phyloP scores from a whole-genome alignment of 2,329 filamentous ascomycete genomes.

The Cordyceps tenuipes region DNA sequence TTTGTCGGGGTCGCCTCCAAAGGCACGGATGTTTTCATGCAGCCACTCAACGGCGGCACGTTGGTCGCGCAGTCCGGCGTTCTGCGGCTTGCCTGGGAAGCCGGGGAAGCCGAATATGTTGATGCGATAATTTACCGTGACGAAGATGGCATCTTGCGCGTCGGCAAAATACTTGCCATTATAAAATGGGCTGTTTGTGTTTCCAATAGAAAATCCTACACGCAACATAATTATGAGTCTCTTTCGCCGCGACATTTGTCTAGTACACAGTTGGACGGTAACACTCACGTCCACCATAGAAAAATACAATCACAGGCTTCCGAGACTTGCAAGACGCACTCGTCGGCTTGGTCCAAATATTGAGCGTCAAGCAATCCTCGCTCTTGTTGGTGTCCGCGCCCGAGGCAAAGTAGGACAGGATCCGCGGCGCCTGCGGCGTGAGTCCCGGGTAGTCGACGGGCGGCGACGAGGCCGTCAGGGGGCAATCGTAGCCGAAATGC shows the following conservation, averaged over 20 bases:
- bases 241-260: not conserved
- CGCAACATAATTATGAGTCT: not conserved
- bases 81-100: conserved; percentile 18
- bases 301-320: conserved; percentile 32
- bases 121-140: conserved; percentile 39
- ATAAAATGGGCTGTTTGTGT: conserved; percentile 30
- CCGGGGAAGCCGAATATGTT: conserved; percentile 35
- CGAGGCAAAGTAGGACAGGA: conserved; percentile 18
- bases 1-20: conserved; percentile 22
- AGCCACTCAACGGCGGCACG: conserved; percentile 25
- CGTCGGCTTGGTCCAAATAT: conserved; percentile 30
- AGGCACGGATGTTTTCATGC: conserved; percentile 23
- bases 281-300: conserved; percentile 27
- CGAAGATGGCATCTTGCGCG: conserved; percentile 35
- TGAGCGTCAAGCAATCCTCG: conserved; percentile 31
- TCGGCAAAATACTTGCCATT: conserved; percentile 35
- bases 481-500: conserved; percentile 22
- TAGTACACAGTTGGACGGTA: too few relatives aligned
- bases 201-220: conserved; percentile 29
- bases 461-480: conserved; percentile 17
- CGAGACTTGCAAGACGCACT: conserved; percentile 26
- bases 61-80: conserved; percentile 23
- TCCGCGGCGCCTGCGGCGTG: conserved; percentile 23
- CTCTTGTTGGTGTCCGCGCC: conserved; percentile 19
- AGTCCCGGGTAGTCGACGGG: conserved; percentile 20